phyloP scores from a whole-genome alignment of 164 flowering plant genomes.

The Stephania yunnanensis region DNA sequence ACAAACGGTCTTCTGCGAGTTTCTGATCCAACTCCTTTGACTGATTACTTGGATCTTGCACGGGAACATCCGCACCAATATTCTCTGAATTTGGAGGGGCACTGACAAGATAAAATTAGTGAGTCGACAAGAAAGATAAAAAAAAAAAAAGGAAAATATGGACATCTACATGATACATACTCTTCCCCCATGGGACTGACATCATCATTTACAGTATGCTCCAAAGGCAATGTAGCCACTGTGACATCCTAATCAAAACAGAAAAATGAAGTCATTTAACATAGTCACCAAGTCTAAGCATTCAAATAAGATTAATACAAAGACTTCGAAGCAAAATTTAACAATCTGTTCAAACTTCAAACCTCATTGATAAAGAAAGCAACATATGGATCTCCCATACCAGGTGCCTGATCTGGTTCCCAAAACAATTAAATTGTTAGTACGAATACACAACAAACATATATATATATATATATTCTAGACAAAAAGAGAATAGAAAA shows the following conservation, averaged over 20 bases:
- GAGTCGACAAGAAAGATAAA: background rate
- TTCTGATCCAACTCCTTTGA: constrained; percentile 14
- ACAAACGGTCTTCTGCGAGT: constrained; percentile 18
- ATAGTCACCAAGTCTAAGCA: background rate
- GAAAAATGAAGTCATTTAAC: constrained; percentile 1
- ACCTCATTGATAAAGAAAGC: constrained; percentile 63
- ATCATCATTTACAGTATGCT: constrained; percentile 20
- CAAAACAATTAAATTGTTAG: background rate
- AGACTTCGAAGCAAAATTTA: background rate
- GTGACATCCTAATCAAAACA: constrained; percentile 34
- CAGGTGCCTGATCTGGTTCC: constrained; percentile 51
- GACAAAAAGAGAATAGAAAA: too few species aligned
- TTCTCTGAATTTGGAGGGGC: constrained; percentile 15
- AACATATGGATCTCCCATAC: constrained; percentile 45
- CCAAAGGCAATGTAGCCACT: constrained; percentile 22
- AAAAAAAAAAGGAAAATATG: background rate
- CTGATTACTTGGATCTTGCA: constrained; percentile 29
- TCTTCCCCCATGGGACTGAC: constrained; percentile 37
- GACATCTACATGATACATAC: constrained; percentile 26
- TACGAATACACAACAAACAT: background rate
- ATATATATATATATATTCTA: background rate
- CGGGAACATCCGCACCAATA: constrained; percentile 14
- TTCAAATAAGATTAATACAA: background rate
- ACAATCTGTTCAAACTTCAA: constrained; percentile 21
- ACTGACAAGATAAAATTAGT: constrained; percentile 16